Evolutionary conservation across 2,329 filamentous ascomycete species (phyloP).

Genomic region (Colletotrichum noveboracense): DNA sequence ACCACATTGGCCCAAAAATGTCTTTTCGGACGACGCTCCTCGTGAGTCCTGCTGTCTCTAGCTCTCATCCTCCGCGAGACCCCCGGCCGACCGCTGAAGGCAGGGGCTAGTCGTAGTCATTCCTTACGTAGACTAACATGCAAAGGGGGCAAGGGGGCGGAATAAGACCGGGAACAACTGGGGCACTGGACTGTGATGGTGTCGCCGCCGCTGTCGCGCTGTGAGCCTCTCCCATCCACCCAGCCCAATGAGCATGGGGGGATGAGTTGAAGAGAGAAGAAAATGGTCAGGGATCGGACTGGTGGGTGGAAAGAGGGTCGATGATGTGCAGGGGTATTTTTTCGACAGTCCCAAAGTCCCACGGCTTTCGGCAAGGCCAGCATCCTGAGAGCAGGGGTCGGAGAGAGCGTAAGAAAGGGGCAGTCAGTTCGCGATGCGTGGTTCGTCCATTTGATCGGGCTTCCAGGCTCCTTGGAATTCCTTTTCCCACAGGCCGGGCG

Average conservation of each 20-base stretch:
- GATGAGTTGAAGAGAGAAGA: not conserved
- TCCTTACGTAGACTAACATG: not conserved
- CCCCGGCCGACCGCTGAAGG: not conserved
- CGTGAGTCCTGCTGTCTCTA: not conserved
- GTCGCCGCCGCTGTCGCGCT: conserved; percentile 18
- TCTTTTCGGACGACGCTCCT: not conserved
- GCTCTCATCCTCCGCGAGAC: not conserved
- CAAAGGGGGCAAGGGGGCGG: not conserved
- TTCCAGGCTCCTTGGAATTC: conserved; percentile 8
- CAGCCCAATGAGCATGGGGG: not conserved
- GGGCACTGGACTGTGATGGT: not conserved
- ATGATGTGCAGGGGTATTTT: conserved; percentile 24
- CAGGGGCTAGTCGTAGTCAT: not conserved
- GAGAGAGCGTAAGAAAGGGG: not conserved
- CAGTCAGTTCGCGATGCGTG: not conserved
- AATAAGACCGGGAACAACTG: not conserved
- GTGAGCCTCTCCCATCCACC: conserved; percentile 1
- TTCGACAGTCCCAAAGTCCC: not conserved
- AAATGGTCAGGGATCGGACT: conserved; percentile 9
- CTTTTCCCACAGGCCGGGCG: not conserved
- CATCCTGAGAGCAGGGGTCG: not conserved
- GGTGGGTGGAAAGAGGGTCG: conserved; percentile 25
- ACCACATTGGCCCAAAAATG: conserved; percentile 7
- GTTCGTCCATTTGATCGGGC: conserved; percentile 3
- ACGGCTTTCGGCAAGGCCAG: conserved; percentile 16